Base-by-base conservation (phyloP, 75 land plant species). In the Chamaecyparis obtusa region DNA sequence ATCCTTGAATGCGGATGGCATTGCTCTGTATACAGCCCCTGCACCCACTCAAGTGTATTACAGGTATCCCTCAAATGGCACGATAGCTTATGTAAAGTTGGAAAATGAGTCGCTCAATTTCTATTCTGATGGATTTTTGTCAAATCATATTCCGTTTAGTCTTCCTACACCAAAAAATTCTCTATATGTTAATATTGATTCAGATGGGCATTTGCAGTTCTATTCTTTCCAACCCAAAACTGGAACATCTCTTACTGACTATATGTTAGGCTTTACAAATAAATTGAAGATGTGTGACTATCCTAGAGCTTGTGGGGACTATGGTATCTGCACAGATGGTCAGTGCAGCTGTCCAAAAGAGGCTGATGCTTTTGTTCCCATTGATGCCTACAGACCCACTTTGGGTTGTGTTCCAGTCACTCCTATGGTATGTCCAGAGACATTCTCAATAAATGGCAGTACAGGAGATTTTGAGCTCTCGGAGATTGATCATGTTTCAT, bases 251-350 rank as follows among this genome's bases (percentile, higher is more conserved):
- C 0, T 71, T 67, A 67, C 9, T 24, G 71, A 67, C 30, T 24
- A 67, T 15, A 24, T 67, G 71, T 67, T 30, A 67, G 2, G 30
- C 14, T 78, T 24, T 30, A 78, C 21, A 27, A 84, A 6, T 21
- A 7, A 24, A 5, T 3, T 14, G 19, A 30, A 37, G 0, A 0
- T 17, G 8, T 90, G 91, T 33, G 71, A n/a, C 5, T 79, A 83
- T 9, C 91, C 91, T 0, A 80, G 60, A 33, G 44, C 85, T 3
- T 90, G 91, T 51, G 91, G 91, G 9, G 71, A 89, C 36, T 90
- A 90, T 85, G 91, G 91, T 24, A 79, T 87, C 10, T 90, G 91
- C 84, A 9, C 27, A 9, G 77, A 85, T n/a, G 87, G 89, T 35
- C 87, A 86, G 27, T 88, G 89, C 56, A 85, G 83, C 78, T 88